Evolutionary conservation across 202 grass and related monocot genomes (phyloP), one percentile per base, ranked within the genome.

Genomic region (Eragrostis tef): DNA sequence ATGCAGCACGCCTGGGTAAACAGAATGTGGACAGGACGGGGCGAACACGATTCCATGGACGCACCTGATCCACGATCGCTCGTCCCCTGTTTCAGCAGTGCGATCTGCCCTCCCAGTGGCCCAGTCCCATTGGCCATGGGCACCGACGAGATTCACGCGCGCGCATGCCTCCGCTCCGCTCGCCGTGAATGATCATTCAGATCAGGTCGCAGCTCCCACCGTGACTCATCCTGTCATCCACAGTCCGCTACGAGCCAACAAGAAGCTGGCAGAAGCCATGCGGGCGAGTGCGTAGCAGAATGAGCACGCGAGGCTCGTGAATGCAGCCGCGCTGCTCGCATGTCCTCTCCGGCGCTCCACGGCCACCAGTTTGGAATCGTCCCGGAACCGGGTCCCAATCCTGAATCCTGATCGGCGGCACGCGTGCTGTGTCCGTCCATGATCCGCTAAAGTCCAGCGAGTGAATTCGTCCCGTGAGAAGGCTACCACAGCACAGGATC

Each of bases 341-440:
- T 39, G 34, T 39, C 34, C 34, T 19, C 51, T 6, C 7, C 19
- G 52, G 7, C 19, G 15, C 44, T 36, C 29, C 12, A 5, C 7
- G 59, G 41, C 42, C 53, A 49, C 52, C 24, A 8, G 52, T 44
- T 81, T 60, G 52, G 51, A 70, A 72, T 65, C 80, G 10, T 7
- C 44, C 61, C 17, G 11, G 64, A 11, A 20, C 20, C 16, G 36
- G 64, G 36, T n/a, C 64, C 36, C 64, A 67, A 19, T 6, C 14
- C n/a, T n/a, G n/a, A n/a, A n/a, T n/a, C n/a, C 64, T 67, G 66
- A 46, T 7, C 39, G 1, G 36, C 65, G 13, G 41, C 65, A 11
- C 43, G 65, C 19, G 64, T 67, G 60, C 62, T 46, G 14, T 36
- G 29, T 4, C 62, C 3, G 29, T 17, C 6, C 27, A 3, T 16